Evolutionary conservation across 345 rosid species (phyloP).

Genomic region (Jatropha curcas): DNA sequence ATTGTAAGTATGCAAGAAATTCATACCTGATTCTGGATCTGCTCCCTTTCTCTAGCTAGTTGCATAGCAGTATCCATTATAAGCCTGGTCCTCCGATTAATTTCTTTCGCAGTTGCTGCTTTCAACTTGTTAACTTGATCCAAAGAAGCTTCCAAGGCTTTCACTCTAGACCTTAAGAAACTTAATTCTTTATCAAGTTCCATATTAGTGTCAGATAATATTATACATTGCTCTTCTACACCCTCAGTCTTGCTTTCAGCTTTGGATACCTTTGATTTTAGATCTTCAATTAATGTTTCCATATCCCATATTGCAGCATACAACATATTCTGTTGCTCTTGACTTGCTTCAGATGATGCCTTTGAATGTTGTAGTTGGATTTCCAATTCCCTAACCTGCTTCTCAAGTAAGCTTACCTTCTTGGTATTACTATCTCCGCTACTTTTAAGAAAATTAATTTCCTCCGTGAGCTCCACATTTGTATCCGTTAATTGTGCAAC

Average conservation of each 20-base stretch:
- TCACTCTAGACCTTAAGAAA: conserved; percentile 49
- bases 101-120: conserved; percentile 58
- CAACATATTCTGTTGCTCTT: conserved; percentile 92
- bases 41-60: conserved; percentile 74
- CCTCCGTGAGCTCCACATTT: conserved; percentile 76
- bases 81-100: conserved; percentile 52
- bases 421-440: conserved; percentile 54
- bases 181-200: conserved; percentile 59
- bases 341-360: conserved; percentile 76
- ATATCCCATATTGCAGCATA: conserved; percentile 99
- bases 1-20: not conserved
- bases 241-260: conserved; percentile 71
- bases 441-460: conserved; percentile 71
- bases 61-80: conserved; percentile 72
- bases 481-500: conserved; percentile 62
- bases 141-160: conserved; percentile 56
- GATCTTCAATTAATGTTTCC: conserved; percentile 92
- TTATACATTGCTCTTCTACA: conserved; percentile 74
- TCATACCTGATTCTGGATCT: conserved; percentile 74
- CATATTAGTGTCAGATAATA: conserved; percentile 60
- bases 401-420: conserved; percentile 77
- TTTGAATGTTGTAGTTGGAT: conserved; percentile 68
- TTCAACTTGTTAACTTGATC: conserved; percentile 52
- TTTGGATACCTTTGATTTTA: conserved; percentile 85
- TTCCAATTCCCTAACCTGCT: conserved; percentile 72